phyloP scores from a whole-genome alignment of 1,139 yeast genomes.

The Pichia sp. region DNA sequence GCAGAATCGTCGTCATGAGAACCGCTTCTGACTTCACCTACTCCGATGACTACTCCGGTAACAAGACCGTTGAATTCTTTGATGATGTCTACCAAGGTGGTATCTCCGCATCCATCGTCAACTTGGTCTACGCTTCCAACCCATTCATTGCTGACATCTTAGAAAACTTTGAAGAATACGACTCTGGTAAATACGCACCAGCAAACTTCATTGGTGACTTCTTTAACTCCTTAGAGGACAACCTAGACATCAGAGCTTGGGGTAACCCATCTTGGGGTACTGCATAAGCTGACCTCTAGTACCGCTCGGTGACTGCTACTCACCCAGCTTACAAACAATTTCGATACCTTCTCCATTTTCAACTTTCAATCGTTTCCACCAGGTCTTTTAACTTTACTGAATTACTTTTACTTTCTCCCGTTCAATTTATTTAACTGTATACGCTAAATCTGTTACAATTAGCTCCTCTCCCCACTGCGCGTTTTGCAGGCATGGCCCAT shows the following conservation, averaged over 20 bases:
- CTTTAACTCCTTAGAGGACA: conserved; percentile 39
- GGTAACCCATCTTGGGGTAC: conserved; percentile 20
- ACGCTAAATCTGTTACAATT: too few species aligned
- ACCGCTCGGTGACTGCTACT: too few species aligned
- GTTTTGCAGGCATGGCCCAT: too few species aligned
- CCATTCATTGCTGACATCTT: conserved; percentile 51
- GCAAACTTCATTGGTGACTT: conserved; percentile 56
- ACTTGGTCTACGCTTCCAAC: conserved; percentile 48
- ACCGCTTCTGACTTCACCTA: conserved; percentile 57
- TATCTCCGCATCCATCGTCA: conserved; percentile 39
- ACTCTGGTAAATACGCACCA: conserved; percentile 34
- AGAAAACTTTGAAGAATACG: conserved; percentile 46
- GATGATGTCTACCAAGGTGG: conserved; percentile 48
- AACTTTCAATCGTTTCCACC: background rate
- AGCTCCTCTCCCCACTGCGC: too few species aligned
- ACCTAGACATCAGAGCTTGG: conserved; percentile 26
- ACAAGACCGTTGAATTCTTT: conserved; percentile 45
- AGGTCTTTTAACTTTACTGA: background rate
- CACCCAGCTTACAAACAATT: background rate
- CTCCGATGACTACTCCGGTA: conserved; percentile 40
- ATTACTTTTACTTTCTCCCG: too few species aligned
- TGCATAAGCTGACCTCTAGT: too few species aligned
- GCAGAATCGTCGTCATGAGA: conserved; percentile 55
- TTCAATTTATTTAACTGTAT: too few species aligned
- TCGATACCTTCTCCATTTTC: conserved; percentile 3